Conservation (phyloP, 164 flowering plant species). For the Berberis thunbergii region DNA sequence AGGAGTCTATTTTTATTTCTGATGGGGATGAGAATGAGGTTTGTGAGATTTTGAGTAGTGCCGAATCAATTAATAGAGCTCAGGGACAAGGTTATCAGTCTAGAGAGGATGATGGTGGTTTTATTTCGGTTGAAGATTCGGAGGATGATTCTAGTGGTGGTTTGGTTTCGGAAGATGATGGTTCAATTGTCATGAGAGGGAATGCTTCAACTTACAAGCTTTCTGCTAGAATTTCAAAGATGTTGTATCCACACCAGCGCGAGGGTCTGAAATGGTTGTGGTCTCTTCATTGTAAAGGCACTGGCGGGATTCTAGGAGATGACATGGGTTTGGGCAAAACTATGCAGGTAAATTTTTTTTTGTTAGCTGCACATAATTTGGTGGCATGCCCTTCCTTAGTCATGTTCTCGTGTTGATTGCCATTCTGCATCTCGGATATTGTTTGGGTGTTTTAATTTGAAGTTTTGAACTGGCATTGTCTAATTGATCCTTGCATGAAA, state of each 20-base stretch:
- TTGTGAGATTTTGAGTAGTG: constrained; percentile 30
- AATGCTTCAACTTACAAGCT: constrained; percentile 35
- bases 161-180: constrained; percentile 18
- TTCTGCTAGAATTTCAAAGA: constrained; percentile 55
- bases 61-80: neutral
- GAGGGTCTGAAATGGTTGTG: constrained; percentile 93
- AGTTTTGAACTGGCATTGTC: no score
- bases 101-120: constrained; percentile 8
- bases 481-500: no score
- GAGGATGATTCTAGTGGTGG: constrained; percentile 17
- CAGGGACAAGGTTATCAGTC: constrained; percentile 4
- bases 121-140: neutral
- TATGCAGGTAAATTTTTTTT: constrained; percentile 67
- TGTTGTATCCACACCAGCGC: constrained; percentile 87
- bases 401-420: neutral
- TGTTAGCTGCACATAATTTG: neutral
- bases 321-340: constrained; percentile 99
- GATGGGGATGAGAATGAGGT: constrained; percentile 33
- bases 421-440: no score
- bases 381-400: neutral
- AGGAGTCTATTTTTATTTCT: constrained; percentile 8
- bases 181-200: constrained; percentile 32
- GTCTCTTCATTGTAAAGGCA: constrained; percentile 75
- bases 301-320: constrained; percentile 96
- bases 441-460: no score